Evolutionary conservation across 768 basidiomycete species (phyloP).

Genomic region (Pulveroboletus sp.): DNA sequence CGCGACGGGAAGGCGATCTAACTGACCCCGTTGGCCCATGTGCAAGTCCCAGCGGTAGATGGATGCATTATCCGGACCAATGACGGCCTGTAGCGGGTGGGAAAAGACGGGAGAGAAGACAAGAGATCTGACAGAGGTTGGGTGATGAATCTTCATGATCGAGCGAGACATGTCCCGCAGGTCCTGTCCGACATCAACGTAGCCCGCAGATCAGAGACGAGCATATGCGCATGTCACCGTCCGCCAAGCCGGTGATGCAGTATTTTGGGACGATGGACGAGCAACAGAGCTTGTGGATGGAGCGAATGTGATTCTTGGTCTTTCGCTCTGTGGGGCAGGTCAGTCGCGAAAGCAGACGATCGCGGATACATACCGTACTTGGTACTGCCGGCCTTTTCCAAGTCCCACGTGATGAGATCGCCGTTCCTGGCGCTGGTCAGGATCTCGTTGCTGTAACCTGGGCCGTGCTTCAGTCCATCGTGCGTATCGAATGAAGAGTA

Average conservation of each 20-base stretch:
- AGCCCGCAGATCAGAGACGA: not conserved
- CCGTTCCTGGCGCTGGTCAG: constrained; percentile 78
- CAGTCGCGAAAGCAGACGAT: constrained; percentile 8
- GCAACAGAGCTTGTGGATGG: constrained; percentile 65
- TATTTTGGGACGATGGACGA: constrained; percentile 67
- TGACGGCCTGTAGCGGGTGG: constrained; percentile 64
- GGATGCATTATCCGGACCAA: constrained; percentile 65
- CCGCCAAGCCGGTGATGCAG: constrained; percentile 76
- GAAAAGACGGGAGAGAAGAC: constrained; percentile 65
- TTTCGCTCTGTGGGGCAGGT: constrained; percentile 52
- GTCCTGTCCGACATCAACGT: constrained; percentile 46
- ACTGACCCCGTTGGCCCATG: constrained; percentile 68
- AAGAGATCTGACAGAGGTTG: constrained; percentile 62
- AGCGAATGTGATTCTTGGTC: constrained; percentile 65
- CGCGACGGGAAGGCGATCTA: constrained; percentile 70
- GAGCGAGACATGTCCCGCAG: constrained; percentile 68
- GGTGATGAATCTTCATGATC: constrained; percentile 66
- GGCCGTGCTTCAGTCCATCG: constrained; percentile 1
- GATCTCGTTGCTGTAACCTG: constrained; percentile 71
- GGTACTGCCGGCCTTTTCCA: constrained; percentile 58
- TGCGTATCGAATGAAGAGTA: constrained; percentile 8
- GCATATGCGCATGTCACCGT: constrained; percentile 73
- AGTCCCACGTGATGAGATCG: constrained; percentile 80
- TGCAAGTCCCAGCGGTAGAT: constrained; percentile 78
- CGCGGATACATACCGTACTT: constrained; percentile 58